These are phyloP conservation scores for Penicillium salamii DNA, from an alignment of 495 filamentous ascomycete genomes.

Conservation along the genomic window DNA sequence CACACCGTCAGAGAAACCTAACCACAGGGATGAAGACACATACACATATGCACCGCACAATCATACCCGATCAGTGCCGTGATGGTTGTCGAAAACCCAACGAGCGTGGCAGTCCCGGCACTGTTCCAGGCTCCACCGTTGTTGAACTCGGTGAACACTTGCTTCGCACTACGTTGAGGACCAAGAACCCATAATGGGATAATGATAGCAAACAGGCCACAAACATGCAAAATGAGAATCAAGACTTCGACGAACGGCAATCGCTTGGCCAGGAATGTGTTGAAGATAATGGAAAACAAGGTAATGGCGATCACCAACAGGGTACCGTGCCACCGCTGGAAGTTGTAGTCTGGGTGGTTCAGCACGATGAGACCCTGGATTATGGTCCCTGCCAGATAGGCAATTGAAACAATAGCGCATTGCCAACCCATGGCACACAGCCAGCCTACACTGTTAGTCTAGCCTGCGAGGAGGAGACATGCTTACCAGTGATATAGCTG, in stretches of 20 bases:
- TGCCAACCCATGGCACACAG: constrained; percentile 61
- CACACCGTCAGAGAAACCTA: constrained; percentile 8
- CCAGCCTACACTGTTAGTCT: constrained; percentile 59
- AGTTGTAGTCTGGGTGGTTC: constrained; percentile 42
- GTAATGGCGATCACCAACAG: constrained; percentile 56
- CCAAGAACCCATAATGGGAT: constrained; percentile 56
- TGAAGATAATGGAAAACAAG: constrained; percentile 51
- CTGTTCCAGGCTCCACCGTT: constrained; percentile 55
- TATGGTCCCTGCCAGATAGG: constrained; percentile 54
- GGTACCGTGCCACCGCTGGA: constrained; percentile 58
- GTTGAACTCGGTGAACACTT: constrained; percentile 51
- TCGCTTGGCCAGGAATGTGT: constrained; percentile 49
- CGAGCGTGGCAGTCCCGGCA: constrained; percentile 49
- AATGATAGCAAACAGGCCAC: constrained; percentile 60
- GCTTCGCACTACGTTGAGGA: constrained; percentile 41
- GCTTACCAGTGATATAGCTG: constrained; percentile 56
- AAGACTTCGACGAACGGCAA: constrained; percentile 57
- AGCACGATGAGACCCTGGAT: constrained; percentile 60
- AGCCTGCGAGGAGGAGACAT: too few species aligned
- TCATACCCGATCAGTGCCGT: constrained; percentile 54
- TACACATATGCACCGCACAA: constrained; percentile 56
- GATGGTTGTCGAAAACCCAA: constrained; percentile 53
- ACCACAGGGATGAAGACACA: constrained; percentile 12
- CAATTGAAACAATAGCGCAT: constrained; percentile 49
- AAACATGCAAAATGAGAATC: constrained; percentile 58